Evolutionary conservation across 1,284 basidiomycete genomes (phyloP).

Genomic region (Phylloboletellus chloephorus): DNA sequence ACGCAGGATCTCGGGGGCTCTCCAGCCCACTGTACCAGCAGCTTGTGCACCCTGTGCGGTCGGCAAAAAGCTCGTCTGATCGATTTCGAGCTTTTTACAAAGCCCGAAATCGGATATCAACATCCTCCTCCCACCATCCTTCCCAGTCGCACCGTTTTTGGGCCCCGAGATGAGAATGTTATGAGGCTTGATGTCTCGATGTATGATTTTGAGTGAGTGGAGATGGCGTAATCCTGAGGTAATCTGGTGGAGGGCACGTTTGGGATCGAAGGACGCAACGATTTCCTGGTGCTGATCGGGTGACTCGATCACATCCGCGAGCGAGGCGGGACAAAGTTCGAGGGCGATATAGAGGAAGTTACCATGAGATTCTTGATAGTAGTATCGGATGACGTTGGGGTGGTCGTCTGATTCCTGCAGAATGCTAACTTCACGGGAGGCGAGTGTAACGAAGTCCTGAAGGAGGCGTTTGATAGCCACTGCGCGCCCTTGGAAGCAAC

Average conservation of each 20-base stretch:
- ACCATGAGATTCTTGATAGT: slow-evolving; percentile 90
- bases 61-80: slow-evolving; percentile 88
- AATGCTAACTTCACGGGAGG: slow-evolving; percentile 89
- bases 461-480: slow-evolving; percentile 96
- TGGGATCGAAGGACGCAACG: slow-evolving; percentile 71
- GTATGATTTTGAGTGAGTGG: slow-evolving; percentile 93
- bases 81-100: slow-evolving; percentile 86
- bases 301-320: slow-evolving; percentile 88
- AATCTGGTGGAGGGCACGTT: slow-evolving; percentile 84
- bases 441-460: slow-evolving; percentile 93
- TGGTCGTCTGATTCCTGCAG: slow-evolving; percentile 97
- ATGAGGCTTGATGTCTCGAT: slow-evolving; percentile 98
- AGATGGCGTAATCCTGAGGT: slow-evolving; percentile 85
- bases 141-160: slow-evolving; percentile 50
- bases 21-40: slow-evolving; percentile 91
- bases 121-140: slow-evolving; percentile 68
- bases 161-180: slow-evolving; percentile 89
- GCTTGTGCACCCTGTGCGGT: slow-evolving; percentile 77
- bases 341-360: slow-evolving; percentile 97
- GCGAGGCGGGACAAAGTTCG: slow-evolving; percentile 91
- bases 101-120: slow-evolving; percentile 94
- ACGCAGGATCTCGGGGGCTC: slow-evolving; percentile 87
- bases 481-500: slow-evolving; percentile 90
- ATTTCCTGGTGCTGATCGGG: slow-evolving; percentile 72
- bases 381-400: slow-evolving; percentile 97